phyloP scores from a whole-genome alignment of 306 rosid species.

The Begonia peltatifolia region DNA sequence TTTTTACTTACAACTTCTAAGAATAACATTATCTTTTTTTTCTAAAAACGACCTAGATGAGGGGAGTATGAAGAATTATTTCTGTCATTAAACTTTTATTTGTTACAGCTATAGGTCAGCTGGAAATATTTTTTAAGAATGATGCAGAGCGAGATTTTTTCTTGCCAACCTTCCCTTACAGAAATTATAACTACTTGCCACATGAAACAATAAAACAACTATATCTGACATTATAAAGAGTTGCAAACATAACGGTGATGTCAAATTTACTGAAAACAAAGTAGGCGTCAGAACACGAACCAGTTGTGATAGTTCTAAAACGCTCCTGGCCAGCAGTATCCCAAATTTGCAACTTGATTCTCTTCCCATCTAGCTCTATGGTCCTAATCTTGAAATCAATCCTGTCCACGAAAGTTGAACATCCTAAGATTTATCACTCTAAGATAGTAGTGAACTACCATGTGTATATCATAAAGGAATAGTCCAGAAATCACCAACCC shows the following conservation, averaged over 20 bases:
- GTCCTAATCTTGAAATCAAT: conserved; percentile 98
- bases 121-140: too few species aligned
- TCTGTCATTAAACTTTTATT: too few species aligned
- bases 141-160: too few species aligned
- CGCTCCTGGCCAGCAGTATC: conserved; percentile 98
- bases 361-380: conserved; percentile 82
- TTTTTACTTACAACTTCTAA: too few species aligned
- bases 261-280: neutral
- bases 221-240: too few species aligned
- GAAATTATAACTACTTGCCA: too few species aligned
- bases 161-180: too few species aligned
- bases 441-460: conserved; percentile 1
- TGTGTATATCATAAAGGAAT: neutral
- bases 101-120: too few species aligned
- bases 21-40: too few species aligned
- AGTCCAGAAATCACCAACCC: conserved; percentile 39
- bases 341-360: conserved; percentile 96
- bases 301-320: conserved; percentile 93
- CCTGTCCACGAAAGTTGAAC: conserved; percentile 28
- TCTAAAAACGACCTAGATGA: too few species aligned
- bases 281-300: conserved; percentile 21
- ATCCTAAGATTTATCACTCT: conserved; percentile 11
- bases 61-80: too few species aligned
- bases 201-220: too few species aligned
- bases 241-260: neutral